Evolutionary conservation across 2,329 filamentous ascomycete species (phyloP).

Genomic region (Tolypocladium guangdongense): DNA sequence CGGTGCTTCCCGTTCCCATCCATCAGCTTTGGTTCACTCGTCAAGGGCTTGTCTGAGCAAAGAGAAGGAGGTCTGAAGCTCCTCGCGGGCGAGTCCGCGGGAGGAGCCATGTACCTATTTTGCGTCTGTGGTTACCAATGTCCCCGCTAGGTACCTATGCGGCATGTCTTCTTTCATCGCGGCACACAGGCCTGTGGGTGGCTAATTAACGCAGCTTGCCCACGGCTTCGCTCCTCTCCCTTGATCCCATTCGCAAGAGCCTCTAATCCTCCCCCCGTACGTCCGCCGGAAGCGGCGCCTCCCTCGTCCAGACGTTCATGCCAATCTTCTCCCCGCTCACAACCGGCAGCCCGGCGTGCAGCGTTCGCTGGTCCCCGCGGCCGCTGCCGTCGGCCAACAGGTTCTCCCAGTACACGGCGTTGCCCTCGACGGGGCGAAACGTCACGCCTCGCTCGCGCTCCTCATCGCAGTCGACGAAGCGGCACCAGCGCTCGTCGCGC

Average conservation of each 20-base stretch:
- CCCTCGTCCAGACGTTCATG: slow-evolving; percentile 41
- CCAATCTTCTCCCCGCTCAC: slow-evolving; percentile 35
- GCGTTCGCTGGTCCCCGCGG: slow-evolving; percentile 28
- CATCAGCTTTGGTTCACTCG: too few relatives aligned
- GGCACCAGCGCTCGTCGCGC: slow-evolving; percentile 27
- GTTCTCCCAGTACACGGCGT: slow-evolving; percentile 39
- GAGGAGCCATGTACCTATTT: background rate
- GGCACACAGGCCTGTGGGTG: background rate
- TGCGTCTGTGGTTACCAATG: background rate
- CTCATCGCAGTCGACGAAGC: slow-evolving; percentile 36
- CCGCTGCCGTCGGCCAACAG: slow-evolving; percentile 21
- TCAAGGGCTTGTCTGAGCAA: too few relatives aligned
- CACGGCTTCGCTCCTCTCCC: background rate
- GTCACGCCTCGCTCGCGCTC: slow-evolving; percentile 35
- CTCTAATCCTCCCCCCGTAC: slow-evolving; percentile 1
- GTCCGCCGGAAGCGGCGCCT: slow-evolving; percentile 25
- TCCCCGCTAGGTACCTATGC: background rate
- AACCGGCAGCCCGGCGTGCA: slow-evolving; percentile 37
- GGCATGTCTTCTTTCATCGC: background rate
- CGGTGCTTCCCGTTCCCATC: too few relatives aligned
- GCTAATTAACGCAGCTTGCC: background rate
- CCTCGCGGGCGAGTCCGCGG: background rate
- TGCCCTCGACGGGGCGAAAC: slow-evolving; percentile 34
- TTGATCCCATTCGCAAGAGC: background rate
- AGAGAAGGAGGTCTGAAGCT: background rate